Conservation (phyloP, 805 yeast genomes). For the Lachancea waltii region DNA sequence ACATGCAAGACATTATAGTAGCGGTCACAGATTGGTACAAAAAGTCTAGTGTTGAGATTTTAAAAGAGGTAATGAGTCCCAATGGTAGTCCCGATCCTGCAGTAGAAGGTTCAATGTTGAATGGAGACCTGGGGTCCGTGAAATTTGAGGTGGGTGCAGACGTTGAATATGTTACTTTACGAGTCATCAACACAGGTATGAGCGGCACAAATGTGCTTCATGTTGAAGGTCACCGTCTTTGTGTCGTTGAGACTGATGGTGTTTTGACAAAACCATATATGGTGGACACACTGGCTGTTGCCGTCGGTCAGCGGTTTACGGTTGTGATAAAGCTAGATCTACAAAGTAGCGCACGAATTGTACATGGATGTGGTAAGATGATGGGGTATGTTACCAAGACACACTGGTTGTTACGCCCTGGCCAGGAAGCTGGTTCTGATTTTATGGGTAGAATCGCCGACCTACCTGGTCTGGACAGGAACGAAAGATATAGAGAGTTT, state of each 20-base stretch:
- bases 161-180: constrained; percentile 39
- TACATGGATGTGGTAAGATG: constrained; percentile 47
- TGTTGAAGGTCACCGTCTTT: constrained; percentile 46
- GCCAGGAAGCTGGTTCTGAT: background rate
- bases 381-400: constrained; percentile 41
- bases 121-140: constrained; percentile 18
- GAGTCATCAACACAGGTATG: constrained; percentile 51
- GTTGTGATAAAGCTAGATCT: constrained; percentile 46
- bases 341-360: constrained; percentile 39
- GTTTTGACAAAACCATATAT: constrained; percentile 44
- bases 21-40: constrained; percentile 62
- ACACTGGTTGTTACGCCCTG: constrained; percentile 14
- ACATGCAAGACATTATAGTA: constrained; percentile 25
- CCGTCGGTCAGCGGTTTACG: constrained; percentile 76
- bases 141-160: constrained; percentile 36
- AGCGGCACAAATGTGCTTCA: constrained; percentile 51
- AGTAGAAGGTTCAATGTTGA: constrained; percentile 22
- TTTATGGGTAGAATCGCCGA: constrained; percentile 36
- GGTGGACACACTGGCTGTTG: constrained; percentile 43
- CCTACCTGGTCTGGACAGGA: constrained; percentile 26
- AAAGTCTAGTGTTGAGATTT: constrained; percentile 35
- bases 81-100: constrained; percentile 26
- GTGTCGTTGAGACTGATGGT: constrained; percentile 57
- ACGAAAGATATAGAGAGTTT: constrained; percentile 20
- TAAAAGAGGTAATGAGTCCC: constrained; percentile 22